Conservation (phyloP, 2,329 filamentous ascomycete genomes). For the Clathrospora elynae region DNA sequence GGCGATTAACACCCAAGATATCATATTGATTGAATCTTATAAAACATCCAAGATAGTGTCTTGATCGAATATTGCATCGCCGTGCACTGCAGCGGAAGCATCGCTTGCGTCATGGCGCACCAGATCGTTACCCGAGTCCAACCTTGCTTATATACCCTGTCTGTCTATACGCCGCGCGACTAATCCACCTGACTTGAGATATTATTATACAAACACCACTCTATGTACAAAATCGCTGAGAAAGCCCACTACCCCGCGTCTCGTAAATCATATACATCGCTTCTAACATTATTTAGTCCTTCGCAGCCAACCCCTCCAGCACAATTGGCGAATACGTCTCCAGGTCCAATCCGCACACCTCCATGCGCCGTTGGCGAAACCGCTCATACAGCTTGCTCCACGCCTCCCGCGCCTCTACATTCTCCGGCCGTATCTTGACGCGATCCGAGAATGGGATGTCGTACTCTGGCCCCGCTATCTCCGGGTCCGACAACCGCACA, state of each 20-base stretch:
- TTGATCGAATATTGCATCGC: not conserved
- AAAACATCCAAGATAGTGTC: no score
- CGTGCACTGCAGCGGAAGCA: not conserved
- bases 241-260: no score
- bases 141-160: conserved; percentile 6
- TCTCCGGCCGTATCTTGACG: conserved; percentile 50
- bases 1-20: no score
- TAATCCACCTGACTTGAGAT: no score
- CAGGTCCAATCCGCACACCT: conserved; percentile 59
- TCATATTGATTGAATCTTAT: no score
- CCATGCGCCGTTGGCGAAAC: conserved; percentile 57
- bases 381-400: conserved; percentile 58
- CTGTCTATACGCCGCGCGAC: conserved; percentile 12
- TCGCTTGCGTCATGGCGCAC: conserved; percentile 21
- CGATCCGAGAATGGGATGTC: conserved; percentile 53
- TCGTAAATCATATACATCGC: no score
- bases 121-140: conserved; percentile 9
- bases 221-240: conserved; percentile 3
- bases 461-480: conserved; percentile 57
- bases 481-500: conserved; percentile 54
- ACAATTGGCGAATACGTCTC: conserved; percentile 48
- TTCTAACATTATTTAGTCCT: no score
- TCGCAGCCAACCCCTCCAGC: conserved; percentile 19
- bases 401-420: conserved; percentile 53
- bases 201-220: conserved; percentile 1